phyloP scores from a whole-genome alignment of 257 asterid species.

The Datura wrightii region DNA sequence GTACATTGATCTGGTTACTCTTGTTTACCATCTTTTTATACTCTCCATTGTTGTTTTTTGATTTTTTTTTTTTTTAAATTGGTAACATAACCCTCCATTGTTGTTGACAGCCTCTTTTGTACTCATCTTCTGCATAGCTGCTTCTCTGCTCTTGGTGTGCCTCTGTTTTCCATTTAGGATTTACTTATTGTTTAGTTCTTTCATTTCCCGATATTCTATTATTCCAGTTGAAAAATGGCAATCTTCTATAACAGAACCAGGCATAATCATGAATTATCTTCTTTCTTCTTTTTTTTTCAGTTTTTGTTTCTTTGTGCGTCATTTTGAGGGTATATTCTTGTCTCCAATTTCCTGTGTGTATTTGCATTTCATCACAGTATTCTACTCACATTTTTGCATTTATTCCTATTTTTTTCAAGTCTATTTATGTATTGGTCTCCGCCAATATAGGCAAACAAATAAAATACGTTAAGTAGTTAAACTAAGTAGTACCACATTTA shows the following conservation, averaged over 20 bases:
- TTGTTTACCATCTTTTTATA: not conserved
- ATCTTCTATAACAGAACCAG: slow-evolving; percentile 2
- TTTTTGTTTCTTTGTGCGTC: not conserved
- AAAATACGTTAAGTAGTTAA: not conserved
- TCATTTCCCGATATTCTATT: not conserved
- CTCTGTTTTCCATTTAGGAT: not conserved
- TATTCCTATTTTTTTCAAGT: not conserved
- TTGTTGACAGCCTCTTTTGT: slow-evolving; percentile 23
- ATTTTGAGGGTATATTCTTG: slow-evolving; percentile 4
- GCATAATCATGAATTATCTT: slow-evolving; percentile 10
- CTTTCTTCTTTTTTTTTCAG: not conserved
- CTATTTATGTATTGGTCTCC: not conserved
- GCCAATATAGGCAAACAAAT: not conserved
- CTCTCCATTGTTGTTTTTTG: not conserved
- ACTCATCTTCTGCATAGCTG: not conserved
- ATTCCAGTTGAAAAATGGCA: not conserved
- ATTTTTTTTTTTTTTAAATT: too few relatives aligned
- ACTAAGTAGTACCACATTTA: not conserved
- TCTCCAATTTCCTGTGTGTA: not conserved
- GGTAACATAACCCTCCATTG: too few relatives aligned
- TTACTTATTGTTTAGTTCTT: slow-evolving; percentile 7
- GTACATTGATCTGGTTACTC: not conserved
- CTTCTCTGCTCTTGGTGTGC: not conserved
- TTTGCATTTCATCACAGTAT: slow-evolving; percentile 6
- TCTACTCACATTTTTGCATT: slow-evolving; percentile 20